Evolutionary conservation across 73 alveolate genomes (phyloP).

Genomic region (Paramecium sexaurelia): DNA sequence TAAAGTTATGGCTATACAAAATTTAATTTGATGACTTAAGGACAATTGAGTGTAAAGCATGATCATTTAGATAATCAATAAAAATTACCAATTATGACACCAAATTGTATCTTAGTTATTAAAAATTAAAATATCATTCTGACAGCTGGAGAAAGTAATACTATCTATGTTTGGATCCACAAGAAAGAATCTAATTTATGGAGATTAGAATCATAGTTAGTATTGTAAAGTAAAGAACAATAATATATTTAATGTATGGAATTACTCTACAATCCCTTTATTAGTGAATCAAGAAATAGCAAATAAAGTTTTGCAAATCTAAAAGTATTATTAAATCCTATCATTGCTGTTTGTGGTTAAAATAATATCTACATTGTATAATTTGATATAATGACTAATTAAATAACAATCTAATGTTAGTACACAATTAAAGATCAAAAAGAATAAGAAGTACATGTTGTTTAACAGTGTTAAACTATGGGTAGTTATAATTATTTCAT

Average conservation of each 20-base stretch:
- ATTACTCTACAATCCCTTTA: constrained; percentile 25
- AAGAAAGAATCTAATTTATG: constrained; percentile 25
- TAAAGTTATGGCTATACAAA: neutral
- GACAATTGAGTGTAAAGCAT: neutral
- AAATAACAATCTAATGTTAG: neutral
- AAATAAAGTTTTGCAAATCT: constrained; percentile 33
- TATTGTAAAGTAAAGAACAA: neutral
- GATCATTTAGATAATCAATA: neutral
- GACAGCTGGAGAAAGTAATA: constrained; percentile 42
- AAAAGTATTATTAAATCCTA: neutral
- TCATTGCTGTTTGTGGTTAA: constrained; percentile 22
- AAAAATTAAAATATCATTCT: neutral
- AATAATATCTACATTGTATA: neutral
- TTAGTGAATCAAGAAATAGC: constrained; percentile 12
- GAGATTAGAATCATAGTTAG: constrained; percentile 15
- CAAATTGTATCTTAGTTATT: constrained; percentile 3
- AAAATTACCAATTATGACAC: neutral
- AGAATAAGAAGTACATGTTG: neutral
- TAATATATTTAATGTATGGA: neutral
- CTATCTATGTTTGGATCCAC: neutral
- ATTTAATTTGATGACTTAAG: neutral
- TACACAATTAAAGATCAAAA: neutral
- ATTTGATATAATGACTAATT: constrained; percentile 5
- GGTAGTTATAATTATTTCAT: constrained; percentile 51
- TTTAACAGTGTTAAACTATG: neutral